Conservation (phyloP, 768 basidiomycete species). For the Tricholoma flavovirens region DNA sequence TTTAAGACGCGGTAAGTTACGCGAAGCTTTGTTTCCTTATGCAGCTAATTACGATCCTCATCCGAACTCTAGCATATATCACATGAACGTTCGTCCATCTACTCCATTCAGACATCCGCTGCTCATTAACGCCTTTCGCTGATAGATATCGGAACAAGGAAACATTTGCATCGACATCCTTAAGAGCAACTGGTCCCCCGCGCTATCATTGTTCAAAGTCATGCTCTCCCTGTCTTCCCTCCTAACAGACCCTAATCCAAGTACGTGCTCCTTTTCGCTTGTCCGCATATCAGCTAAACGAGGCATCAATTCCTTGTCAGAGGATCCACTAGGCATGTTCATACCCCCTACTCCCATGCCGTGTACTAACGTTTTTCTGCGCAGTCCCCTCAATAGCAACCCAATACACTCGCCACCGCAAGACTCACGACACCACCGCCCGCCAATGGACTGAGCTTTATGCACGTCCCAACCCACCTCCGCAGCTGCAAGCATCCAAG, state of each 20-base stretch:
- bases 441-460: conserved; percentile 72
- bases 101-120: not conserved
- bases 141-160: conserved; percentile 65
- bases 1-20: conserved; percentile 63
- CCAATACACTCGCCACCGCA: conserved; percentile 59
- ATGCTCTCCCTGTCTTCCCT: conserved; percentile 90
- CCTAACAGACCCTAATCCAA: conserved; percentile 90
- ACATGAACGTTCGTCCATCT: conserved; percentile 63
- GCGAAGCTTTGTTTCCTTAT: not conserved
- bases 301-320: conserved; percentile 29
- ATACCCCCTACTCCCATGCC: not conserved
- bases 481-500: conserved; percentile 19
- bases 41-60: not conserved
- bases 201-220: conserved; percentile 90
- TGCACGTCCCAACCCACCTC: conserved; percentile 31
- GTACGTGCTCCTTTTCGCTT: conserved; percentile 38
- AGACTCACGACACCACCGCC: conserved; percentile 71
- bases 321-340: conserved; percentile 64
- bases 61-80: conserved; percentile 58
- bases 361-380: not conserved
- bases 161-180: conserved; percentile 86
- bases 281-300: not conserved
- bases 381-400: conserved; percentile 68
- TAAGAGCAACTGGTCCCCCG: conserved; percentile 93
- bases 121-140: conserved; percentile 2